Base-by-base conservation (phyloP, 2,329 filamentous ascomycete species). In the Cladosporium velox region DNA sequence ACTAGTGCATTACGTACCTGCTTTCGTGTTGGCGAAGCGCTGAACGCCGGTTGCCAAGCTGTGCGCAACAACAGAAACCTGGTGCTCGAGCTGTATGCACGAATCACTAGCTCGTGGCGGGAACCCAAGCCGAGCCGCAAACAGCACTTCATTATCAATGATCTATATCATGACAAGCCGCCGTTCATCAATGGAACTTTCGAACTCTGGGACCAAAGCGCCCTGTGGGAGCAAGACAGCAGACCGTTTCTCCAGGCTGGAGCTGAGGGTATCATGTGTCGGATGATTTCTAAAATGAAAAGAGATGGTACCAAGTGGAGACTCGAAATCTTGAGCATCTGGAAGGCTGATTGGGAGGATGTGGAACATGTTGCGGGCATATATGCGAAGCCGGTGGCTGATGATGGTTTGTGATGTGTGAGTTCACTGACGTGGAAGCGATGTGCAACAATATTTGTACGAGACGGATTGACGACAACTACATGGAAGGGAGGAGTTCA, bases 71-170 rank as follows among this genome's bases (percentile, higher is more conserved):
- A 84, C 52, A 82, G 84, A 61, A 80, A 79, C 4, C 73, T 82
- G 7, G 64, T 84, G 0, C 83, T 91, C 67, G 88, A 91, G 73
- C 76, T 91, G 0, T 91, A 88, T 72, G 87, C 87, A 3, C 82
- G 86, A 30, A 85, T 91, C 1, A 79, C 79, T 1, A 82, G 81
- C 61, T 90, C 88, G 0, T 83, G 79, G 64, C 83, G 88, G 0
- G 85, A 88, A 30, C 58, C 52, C 28, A 69, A 68, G 26, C 66
- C 71, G 4, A 65, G 70, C n/a, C 66, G 72, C 5, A 86, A 82
- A 68, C 88, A 91, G 72, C 80, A 86, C 65, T 90, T 91, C 68
- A 82, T 86, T n/a, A 85, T 91, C 59, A 80, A 81, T 47, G 88
- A 90, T 70, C 75, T 91, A 0, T 88, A 87, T 70, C 85, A 86